Percentiles rank a stretch among this genome's conserved stretches.
phyloP scores from a whole-genome alignment of 108 stramenopile genomes.

The Aurantiochytrium sp. region DNA sequence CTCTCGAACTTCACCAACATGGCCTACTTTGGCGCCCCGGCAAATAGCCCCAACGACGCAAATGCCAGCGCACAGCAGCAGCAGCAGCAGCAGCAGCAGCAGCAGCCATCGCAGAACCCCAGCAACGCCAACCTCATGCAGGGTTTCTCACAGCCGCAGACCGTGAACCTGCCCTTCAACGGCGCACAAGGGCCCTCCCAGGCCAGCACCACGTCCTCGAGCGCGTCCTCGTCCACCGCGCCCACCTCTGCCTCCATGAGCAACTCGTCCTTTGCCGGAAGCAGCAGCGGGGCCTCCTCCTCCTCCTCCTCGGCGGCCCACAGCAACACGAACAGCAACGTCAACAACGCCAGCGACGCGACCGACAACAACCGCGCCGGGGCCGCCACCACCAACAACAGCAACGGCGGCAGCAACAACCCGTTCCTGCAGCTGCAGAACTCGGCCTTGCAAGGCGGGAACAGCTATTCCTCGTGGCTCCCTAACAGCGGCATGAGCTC shows the following conservation, averaged over 20 bases:
- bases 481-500: not conserved
- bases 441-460: not conserved
- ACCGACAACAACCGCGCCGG: not conserved
- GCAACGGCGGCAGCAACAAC: not conserved
- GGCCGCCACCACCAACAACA: not conserved
- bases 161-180: no score
- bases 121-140: not conserved
- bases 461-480: no score
- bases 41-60: no score
- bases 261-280: no score
- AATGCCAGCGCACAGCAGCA: not conserved
- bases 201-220: no score
- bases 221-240: no score
- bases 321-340: not conserved
- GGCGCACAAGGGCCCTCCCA: no score
- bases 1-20: not conserved
- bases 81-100: not conserved
- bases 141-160: not conserved
- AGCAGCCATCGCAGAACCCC: no score
- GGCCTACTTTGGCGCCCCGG: not conserved
- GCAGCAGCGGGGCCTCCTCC: no score
- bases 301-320: no score
- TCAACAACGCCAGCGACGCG: not conserved
- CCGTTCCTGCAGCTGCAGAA: not conserved
- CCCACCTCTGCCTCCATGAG: no score